Evolutionary conservation across 306 rosid genomes (phyloP).

Genomic region (Castanopsis chinensis): DNA sequence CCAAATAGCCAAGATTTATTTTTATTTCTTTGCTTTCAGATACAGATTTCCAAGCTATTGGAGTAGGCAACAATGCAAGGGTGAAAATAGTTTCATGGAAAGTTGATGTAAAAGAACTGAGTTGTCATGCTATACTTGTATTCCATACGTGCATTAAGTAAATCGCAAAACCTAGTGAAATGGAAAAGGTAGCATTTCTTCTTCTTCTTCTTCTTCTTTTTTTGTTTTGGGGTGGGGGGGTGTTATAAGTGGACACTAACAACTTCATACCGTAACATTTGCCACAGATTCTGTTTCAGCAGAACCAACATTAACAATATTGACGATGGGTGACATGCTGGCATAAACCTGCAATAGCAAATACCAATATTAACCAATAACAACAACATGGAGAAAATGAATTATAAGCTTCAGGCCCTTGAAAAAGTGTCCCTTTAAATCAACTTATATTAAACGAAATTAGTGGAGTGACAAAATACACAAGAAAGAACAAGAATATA

Average conservation of each 20-base stretch:
- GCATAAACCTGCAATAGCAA: constrained; percentile 75
- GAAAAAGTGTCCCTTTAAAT: neutral
- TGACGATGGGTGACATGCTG: constrained; percentile 80
- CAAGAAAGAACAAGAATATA: constrained; percentile 1
- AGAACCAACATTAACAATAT: constrained; percentile 70
- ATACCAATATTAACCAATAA: constrained; percentile 1
- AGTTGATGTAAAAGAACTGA: neutral
- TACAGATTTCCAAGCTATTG: no score
- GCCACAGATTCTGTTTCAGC: constrained; percentile 66
- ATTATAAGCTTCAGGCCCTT: neutral
- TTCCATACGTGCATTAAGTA: constrained; percentile 10
- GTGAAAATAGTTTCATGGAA: neutral
- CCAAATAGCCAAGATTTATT: neutral
- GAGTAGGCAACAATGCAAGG: neutral
- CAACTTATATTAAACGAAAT: no score
- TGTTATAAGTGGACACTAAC: neutral
- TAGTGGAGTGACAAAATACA: neutral
- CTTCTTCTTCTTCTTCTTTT: no score
- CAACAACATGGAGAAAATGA: neutral
- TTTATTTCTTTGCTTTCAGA: neutral
- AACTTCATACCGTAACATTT: constrained; percentile 64
- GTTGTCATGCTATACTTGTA: neutral
- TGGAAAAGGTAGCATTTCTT: neutral
- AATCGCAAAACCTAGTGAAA: neutral
- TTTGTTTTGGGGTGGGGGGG: no score